Percentiles rank a stretch among this genome's conserved stretches.
These are phyloP conservation scores for Sechiopsis laciniata DNA, from an alignment of 306 rosid species.

Conservation along the genomic window DNA sequence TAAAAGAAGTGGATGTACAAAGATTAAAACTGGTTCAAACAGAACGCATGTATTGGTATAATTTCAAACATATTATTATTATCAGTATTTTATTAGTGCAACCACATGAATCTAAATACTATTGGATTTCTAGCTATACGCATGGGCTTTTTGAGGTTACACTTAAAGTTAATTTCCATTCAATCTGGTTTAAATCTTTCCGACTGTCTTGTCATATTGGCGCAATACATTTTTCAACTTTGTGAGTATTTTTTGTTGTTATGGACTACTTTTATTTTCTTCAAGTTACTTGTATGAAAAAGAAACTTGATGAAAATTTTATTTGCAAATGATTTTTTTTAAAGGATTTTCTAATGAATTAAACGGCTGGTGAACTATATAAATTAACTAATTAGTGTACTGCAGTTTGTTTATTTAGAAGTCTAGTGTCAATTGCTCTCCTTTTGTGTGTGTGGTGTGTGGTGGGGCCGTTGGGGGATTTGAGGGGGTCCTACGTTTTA, in stretches of 20 bases:
- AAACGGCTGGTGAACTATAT: neutral
- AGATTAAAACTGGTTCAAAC: slow-evolving; percentile 39
- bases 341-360: neutral
- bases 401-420: neutral
- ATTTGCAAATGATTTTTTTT: neutral
- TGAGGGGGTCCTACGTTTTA: neutral
- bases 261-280: neutral
- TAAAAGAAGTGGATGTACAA: slow-evolving; percentile 42
- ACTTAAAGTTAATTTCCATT: neutral
- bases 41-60: slow-evolving; percentile 66
- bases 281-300: neutral
- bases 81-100: neutral
- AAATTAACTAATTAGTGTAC: neutral
- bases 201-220: neutral
- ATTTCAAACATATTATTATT: slow-evolving; percentile 1
- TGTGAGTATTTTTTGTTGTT: neutral
- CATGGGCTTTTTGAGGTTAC: neutral
- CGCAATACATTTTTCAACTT: neutral
- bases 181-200: neutral
- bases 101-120: neutral
- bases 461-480: neutral
- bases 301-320: neutral
- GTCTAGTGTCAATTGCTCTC: neutral
- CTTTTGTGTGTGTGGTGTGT: too few species aligned
- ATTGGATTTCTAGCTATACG: neutral